phyloP scores from a whole-genome alignment of 805 yeast genomes.

The Cyberlindnera xishuangbannaensis region DNA sequence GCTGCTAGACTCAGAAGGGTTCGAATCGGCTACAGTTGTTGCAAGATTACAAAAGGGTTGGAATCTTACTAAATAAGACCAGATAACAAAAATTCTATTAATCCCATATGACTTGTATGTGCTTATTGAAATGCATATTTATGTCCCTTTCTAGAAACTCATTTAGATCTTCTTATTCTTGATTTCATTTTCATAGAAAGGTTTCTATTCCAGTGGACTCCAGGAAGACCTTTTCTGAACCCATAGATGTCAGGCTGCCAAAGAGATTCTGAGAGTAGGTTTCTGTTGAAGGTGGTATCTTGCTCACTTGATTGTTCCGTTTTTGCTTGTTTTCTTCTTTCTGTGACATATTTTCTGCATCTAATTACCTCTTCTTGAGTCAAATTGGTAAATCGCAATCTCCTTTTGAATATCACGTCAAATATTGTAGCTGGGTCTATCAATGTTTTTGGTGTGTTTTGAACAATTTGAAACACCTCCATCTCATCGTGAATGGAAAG shows the following conservation, averaged over 20 bases:
- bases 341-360: conserved; percentile 72
- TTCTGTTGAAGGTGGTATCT: conserved; percentile 24
- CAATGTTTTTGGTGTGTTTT: conserved; percentile 68
- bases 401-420: conserved; percentile 69
- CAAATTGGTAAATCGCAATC: conserved; percentile 65
- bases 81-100: not conserved
- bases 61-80: conserved; percentile 27
- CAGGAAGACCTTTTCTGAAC: conserved; percentile 36
- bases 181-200: conserved; percentile 50
- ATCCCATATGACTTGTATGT: too few species aligned
- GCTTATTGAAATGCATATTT: too few species aligned
- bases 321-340: conserved; percentile 38
- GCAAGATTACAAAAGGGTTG: conserved; percentile 36
- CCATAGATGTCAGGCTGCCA: conserved; percentile 37
- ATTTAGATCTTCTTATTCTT: conserved; percentile 25
- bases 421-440: conserved; percentile 65
- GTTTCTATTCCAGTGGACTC: conserved; percentile 60
- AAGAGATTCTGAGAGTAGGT: conserved; percentile 26
- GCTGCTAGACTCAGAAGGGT: conserved; percentile 31
- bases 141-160: too few species aligned
- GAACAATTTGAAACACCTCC: conserved; percentile 79
- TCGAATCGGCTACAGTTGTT: conserved; percentile 26
- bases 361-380: conserved; percentile 78
- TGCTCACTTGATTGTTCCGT: conserved; percentile 17
- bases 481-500: conserved; percentile 39